Conservation (phyloP, 2,329 filamentous ascomycete genomes). For the Paracoccidioides lutzii region DNA sequence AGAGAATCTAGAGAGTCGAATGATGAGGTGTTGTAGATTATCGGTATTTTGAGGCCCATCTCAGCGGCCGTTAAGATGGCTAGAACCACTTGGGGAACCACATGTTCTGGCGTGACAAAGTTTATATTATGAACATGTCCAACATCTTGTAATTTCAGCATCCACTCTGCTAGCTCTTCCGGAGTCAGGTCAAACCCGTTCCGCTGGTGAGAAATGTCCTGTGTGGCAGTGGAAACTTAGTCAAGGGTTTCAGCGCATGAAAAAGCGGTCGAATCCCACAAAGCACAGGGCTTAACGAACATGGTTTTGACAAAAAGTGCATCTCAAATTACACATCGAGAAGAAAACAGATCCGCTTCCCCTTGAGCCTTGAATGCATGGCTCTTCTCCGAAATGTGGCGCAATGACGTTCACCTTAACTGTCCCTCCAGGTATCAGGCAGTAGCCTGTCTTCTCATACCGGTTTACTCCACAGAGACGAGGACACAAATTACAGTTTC, state of each 20-base stretch:
- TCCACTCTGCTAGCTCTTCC: slow-evolving; percentile 70
- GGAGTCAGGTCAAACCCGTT: slow-evolving; percentile 69
- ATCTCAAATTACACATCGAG: slow-evolving; percentile 61
- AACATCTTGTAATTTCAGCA: slow-evolving; percentile 64
- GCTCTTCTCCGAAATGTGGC: slow-evolving; percentile 75
- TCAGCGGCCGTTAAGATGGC: slow-evolving; percentile 62
- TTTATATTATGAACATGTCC: slow-evolving; percentile 87
- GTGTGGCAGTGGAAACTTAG: neutral
- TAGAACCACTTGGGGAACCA: slow-evolving; percentile 69
- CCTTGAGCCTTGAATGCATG: slow-evolving; percentile 70
- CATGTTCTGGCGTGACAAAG: slow-evolving; percentile 73
- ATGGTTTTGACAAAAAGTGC: slow-evolving; percentile 66
- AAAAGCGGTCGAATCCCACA: neutral
- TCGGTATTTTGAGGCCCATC: slow-evolving; percentile 55
- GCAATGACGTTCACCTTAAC: slow-evolving; percentile 75
- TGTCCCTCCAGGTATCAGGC: slow-evolving; percentile 58
- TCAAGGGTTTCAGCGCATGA: neutral
- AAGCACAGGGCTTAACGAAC: slow-evolving; percentile 11
- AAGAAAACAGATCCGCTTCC: slow-evolving; percentile 75
- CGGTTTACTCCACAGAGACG: slow-evolving; percentile 66
- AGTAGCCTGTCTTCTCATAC: slow-evolving; percentile 65
- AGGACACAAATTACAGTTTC: slow-evolving; percentile 71
- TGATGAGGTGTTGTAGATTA: slow-evolving; percentile 75
- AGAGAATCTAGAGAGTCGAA: slow-evolving; percentile 66
- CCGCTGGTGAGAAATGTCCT: slow-evolving; percentile 66